Base-by-base conservation (phyloP, 2,329 filamentous ascomycete species). In the Chaetomiaceae sp. region DNA sequence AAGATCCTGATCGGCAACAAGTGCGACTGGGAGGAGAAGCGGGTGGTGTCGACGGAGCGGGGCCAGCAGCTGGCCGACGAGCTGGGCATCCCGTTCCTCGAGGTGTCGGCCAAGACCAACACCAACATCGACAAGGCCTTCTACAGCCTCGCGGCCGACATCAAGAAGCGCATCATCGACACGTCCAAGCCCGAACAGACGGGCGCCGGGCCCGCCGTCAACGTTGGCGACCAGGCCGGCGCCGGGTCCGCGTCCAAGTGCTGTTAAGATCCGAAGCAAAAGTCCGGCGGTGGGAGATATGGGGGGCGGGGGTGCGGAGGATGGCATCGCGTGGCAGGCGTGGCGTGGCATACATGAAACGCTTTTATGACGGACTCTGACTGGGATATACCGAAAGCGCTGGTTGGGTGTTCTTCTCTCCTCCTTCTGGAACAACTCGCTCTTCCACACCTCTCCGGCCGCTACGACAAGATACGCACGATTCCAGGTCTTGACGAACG, bases 1-100 rank as follows among this genome's bases (percentile, higher is more conserved):
- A 99, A 97, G 79, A 97, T 99, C 67, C 82, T 99, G 60, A 96
- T 99, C 62, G 93, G 93, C 69, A 99, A 99, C 81, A 99, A 99
- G 76, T 99, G 93, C 75, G 93, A 99, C 73, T 97, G 93, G 93
- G 93, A 97, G 73, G 93, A 99, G 75, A 97, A 97, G 80, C 86
- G 93, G 61, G 90, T 88, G 49, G 87, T 99, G 37, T 90, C 89
- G 44, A 95, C 87, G 54, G 91, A 96, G 70, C 86, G 90, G 66
- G 93, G 93, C 62, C 91, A 99, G 71, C 85, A 86, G 59, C 82
- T 99, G 50, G 93, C 93, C 53, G 87, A 96, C 72, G 93, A 97
- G 73, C 85, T 99, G 55, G 90, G 91, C 65, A 95, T 99, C 59
- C 92, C 93, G 17, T 99, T 99, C 79, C 87, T 99, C 68, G 93